phyloP scores from a whole-genome alignment of 2,329 filamentous ascomycete genomes.

The Pseudocercospora fijiensis region DNA sequence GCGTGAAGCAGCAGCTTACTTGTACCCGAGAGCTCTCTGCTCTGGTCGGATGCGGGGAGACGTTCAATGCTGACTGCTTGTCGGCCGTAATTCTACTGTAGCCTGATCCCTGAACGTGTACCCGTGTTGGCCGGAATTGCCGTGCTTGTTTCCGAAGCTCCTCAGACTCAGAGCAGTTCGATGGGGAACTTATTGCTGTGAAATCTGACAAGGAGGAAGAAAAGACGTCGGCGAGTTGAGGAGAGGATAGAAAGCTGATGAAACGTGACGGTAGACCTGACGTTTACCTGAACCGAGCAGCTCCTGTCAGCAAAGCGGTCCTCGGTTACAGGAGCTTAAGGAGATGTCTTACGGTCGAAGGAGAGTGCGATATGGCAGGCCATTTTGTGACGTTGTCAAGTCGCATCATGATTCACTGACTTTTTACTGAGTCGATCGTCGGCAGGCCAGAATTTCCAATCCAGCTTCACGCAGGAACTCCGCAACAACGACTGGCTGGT shows the following conservation, averaged over 20 bases:
- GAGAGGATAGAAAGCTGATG: neutral
- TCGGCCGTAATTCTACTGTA: neutral
- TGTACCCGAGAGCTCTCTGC: neutral
- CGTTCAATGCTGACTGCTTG: neutral
- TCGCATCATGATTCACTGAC: neutral
- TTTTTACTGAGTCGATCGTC: neutral
- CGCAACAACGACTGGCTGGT: neutral
- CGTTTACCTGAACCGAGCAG: neutral
- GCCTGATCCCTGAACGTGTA: neutral
- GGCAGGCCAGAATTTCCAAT: neutral
- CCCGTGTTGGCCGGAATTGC: neutral
- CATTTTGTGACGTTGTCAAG: neutral
- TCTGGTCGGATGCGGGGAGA: neutral
- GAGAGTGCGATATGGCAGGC: neutral
- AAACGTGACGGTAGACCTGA: neutral
- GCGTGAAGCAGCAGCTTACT: neutral
- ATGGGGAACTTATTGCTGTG: too few species aligned
- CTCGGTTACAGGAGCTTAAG: neutral
- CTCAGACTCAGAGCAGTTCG: neutral
- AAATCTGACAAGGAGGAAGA: too few species aligned
- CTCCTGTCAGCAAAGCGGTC: neutral
- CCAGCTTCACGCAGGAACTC: neutral
- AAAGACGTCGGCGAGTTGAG: neutral
- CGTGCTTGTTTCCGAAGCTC: neutral
- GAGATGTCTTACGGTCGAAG: neutral